Evolutionary conservation across 2,329 filamentous ascomycete species (phyloP), one percentile per base, ranked within the genome.

Genomic region (Scleromitrula shiraiana): DNA sequence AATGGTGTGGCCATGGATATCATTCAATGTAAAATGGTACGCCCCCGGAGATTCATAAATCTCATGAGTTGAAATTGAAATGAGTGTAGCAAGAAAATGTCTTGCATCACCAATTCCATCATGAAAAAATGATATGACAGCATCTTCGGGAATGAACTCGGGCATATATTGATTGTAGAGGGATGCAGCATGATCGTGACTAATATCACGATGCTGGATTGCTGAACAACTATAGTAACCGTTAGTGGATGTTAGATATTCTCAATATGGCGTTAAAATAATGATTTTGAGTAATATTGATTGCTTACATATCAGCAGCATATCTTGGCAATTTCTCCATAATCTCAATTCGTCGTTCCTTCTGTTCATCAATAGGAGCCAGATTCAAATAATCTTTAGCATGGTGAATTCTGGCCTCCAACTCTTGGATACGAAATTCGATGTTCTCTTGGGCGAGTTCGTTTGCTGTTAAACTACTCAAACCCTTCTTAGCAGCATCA

Each of bases 1-100:
- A 33, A 42, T 26, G 7, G 7, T n/a, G 22, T 30, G n/a, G 14
- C 14, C 22, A 12, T 42, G 29, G 10, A 23, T 23, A 15, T 42
- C 40, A 32, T 33, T 42, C 7, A 33, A n/a, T 2, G 40, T 42
- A 27, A 42, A 42, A 19, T 42, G 40, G 22, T 33, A 36, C n/a
- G n/a, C n/a, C n/a, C n/a, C n/a, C n/a, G n/a, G n/a, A n/a, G n/a
- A n/a, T n/a, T n/a, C n/a, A n/a, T n/a, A n/a, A n/a, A n/a, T 5
- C 8, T 30, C 29, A 30, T 30, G 8, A 30, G 10, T 9, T 12
- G 9, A 9, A 30, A 30, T 5, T 12, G 5, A 5, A 10, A 30
- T 30, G 10, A 30, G n/a, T 10, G 29, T 5, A 12, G 29, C 29
- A 12, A 30, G n/a, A 14, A 30, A 30, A 12, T 30, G 29, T 3